A percentile compares a stretch with the other conserved stretches of the same genome.
Evolutionary conservation across 2,329 filamentous ascomycete species (phyloP).

Genomic region (Pseudopithomyces maydicus): DNA sequence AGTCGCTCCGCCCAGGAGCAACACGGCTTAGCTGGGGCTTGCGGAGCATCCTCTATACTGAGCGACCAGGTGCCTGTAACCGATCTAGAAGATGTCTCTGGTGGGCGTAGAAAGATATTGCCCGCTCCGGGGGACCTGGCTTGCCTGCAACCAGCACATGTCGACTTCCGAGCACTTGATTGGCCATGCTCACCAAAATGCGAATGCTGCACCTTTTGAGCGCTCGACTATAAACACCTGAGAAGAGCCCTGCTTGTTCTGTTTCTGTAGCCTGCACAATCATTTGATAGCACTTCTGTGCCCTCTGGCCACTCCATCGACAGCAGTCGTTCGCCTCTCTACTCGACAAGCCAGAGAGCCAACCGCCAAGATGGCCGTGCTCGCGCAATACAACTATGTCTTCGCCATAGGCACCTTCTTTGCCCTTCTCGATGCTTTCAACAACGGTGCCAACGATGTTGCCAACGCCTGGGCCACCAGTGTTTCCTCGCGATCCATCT

Average conservation of each 20-base stretch:
- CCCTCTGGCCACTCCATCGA: not conserved
- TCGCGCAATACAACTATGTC: conserved; percentile 65
- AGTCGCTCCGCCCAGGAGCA: conserved; percentile 4
- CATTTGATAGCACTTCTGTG: conserved; percentile 4
- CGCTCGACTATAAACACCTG: conserved; percentile 9
- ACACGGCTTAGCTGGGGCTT: not conserved
- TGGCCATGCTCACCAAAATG: not conserved
- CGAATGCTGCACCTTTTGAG: not conserved
- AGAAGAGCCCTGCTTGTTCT: not conserved
- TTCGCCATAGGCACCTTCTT: conserved; percentile 78
- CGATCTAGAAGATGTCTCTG: conserved; percentile 7
- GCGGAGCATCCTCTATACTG: conserved; percentile 1
- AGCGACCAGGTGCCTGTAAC: not conserved
- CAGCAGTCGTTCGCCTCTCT: not conserved
- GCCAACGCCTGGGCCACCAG: conserved; percentile 83
- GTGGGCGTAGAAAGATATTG: not conserved
- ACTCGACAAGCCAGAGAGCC: not conserved
- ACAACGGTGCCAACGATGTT: conserved; percentile 84
- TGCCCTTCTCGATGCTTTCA: conserved; percentile 76
- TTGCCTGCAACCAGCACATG: conserved; percentile 5
- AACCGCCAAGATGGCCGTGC: conserved; percentile 10
- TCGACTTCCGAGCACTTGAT: not conserved
- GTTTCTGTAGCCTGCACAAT: conserved; percentile 4
- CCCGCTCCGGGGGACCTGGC: not conserved
- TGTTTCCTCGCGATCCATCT: conserved; percentile 76